A percentile compares a stretch with the other conserved stretches of the same genome.
Evolutionary conservation across 2,329 filamentous ascomycete species (phyloP).

Genomic region (Pestalotiopsis sp.): DNA sequence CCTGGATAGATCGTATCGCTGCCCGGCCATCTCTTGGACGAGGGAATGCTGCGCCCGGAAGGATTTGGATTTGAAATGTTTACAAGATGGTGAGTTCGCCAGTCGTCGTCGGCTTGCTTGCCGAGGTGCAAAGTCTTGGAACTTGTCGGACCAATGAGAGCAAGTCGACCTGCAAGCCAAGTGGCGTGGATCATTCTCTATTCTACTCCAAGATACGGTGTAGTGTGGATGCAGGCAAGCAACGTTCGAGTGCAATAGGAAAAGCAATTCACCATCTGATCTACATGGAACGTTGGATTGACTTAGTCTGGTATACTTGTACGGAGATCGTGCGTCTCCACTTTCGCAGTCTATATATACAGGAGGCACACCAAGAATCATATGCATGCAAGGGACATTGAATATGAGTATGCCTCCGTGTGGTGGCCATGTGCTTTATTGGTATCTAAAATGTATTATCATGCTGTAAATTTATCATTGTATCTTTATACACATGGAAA

Average conservation of each 20-base stretch:
- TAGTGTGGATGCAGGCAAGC: too few relatives aligned
- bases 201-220: too few relatives aligned
- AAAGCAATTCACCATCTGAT: too few relatives aligned
- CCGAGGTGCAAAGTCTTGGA: not conserved
- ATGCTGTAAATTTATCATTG: not conserved
- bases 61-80: not conserved
- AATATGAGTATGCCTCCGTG: too few relatives aligned
- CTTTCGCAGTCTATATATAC: not conserved
- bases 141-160: not conserved
- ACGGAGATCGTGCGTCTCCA: not conserved
- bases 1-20: not conserved
- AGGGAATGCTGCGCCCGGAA: not conserved
- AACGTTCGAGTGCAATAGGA: too few relatives aligned
- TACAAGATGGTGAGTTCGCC: not conserved
- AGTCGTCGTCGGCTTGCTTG: not conserved
- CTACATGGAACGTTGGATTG: too few relatives aligned
- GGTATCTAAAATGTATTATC: not conserved
- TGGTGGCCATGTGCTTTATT: not conserved
- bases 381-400: not conserved
- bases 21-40: not conserved
- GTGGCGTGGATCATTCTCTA: too few relatives aligned
- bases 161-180: too few relatives aligned
- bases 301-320: not conserved
- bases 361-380: not conserved
- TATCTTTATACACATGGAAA: not conserved